Evolutionary conservation across 805 yeast species (phyloP).

Genomic region (Vanderwaltozyma tropicalis): DNA sequence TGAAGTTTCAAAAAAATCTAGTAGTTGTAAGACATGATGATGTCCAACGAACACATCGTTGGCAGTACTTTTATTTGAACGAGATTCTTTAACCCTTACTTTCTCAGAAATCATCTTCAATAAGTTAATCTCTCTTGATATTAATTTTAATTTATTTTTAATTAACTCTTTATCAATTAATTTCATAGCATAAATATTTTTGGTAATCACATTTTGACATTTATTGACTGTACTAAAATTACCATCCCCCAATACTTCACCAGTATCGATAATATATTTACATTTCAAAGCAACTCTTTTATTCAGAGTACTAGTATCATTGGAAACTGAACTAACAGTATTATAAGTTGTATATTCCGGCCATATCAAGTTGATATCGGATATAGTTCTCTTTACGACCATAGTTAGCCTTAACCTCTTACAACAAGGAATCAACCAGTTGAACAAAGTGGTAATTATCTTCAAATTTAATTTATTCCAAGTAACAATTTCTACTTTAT

Average conservation of each 20-base stretch:
- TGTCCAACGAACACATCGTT: slow-evolving; percentile 24
- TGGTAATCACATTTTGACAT: slow-evolving; percentile 35
- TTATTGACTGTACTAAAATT: slow-evolving; percentile 42
- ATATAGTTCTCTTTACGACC: slow-evolving; percentile 2
- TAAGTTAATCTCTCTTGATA: slow-evolving; percentile 53
- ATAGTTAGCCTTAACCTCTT: neutral
- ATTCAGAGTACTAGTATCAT: no score
- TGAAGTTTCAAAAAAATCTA: slow-evolving; percentile 62
- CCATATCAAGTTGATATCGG: slow-evolving; percentile 1
- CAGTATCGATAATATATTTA: slow-evolving; percentile 19
- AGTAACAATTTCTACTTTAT: neutral
- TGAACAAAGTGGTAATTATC: no score
- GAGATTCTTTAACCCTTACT: slow-evolving; percentile 26
- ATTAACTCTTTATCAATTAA: slow-evolving; percentile 23
- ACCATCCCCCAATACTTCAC: slow-evolving; percentile 33
- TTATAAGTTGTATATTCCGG: slow-evolving; percentile 1
- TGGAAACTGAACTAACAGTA: neutral
- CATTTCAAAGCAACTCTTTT: slow-evolving; percentile 14
- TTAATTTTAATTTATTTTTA: slow-evolving; percentile 26
- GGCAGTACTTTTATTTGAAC: slow-evolving; percentile 9
- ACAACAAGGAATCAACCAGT: no score
- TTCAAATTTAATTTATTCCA: no score
- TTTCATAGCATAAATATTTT: slow-evolving; percentile 40
- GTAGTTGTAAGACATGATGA: slow-evolving; percentile 47
- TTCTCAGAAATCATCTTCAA: slow-evolving; percentile 26